phyloP scores from a whole-genome alignment of 108 stramenopile species.

The Nannochloropsis gaditana region DNA sequence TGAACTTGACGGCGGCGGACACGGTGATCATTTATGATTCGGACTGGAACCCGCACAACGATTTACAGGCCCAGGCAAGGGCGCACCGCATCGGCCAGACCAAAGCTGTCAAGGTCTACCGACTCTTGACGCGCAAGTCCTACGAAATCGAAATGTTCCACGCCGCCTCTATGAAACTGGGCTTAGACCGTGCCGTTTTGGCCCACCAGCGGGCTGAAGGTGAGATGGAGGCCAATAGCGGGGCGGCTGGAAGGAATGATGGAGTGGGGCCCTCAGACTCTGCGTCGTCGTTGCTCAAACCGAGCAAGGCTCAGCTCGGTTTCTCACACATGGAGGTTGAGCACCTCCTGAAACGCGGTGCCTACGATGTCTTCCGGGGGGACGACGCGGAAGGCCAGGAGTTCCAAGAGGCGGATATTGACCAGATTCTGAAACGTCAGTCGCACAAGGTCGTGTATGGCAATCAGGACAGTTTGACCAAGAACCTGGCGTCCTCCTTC shows the following conservation, averaged over 20 bases:
- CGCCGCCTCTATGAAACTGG: constrained; percentile 90
- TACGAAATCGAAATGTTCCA: constrained; percentile 99
- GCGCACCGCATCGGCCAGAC: constrained; percentile 99
- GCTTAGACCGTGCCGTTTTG: constrained; percentile 95
- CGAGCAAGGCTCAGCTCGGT: not conserved
- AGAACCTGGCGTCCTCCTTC: constrained; percentile 41
- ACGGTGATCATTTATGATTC: constrained; percentile 87
- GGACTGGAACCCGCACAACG: constrained; percentile 98
- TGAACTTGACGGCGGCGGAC: constrained; percentile 94
- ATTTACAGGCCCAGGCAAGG: constrained; percentile 79
- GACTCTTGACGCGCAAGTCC: constrained; percentile 86
- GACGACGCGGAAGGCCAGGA: constrained; percentile 55
- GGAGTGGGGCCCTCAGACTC: constrained; percentile 19
- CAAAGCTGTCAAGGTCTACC: constrained; percentile 80
- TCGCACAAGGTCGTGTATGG: constrained; percentile 49
- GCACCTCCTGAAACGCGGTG: constrained; percentile 57
- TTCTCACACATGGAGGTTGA: constrained; percentile 52
- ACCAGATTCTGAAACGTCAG: constrained; percentile 54
- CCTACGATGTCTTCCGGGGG: constrained; percentile 60
- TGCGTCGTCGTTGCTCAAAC: not conserved
- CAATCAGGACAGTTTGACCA: constrained; percentile 20
- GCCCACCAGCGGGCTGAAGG: constrained; percentile 47
- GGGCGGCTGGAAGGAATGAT: constrained; percentile 31
- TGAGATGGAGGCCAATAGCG: constrained; percentile 18
- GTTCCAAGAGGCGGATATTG: constrained; percentile 56